Base-by-base conservation (phyloP, 2,329 filamentous ascomycete species). In the Botrytis cinerea region DNA sequence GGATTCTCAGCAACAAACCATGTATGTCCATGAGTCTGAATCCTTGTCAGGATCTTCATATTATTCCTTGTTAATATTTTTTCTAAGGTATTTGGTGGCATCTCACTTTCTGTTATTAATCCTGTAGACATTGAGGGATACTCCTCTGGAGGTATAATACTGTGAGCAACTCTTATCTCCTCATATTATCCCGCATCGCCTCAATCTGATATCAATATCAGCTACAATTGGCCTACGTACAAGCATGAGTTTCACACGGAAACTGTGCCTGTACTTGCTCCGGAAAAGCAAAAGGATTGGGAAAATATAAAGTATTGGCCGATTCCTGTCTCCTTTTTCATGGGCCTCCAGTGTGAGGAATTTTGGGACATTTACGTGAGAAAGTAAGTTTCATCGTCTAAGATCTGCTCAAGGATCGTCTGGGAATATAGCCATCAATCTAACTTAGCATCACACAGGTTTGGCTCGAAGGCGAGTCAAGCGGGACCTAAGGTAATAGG, bases 311-410 rank as follows among this genome's bases (percentile, higher is more conserved):
- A 22, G 28, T 54, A 43, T 28, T 57, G 43, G 28, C 64, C 48
- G 18, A 35, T 43, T 57, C 48, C 48, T 25, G 64, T 68, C 16
- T 68, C 64, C 22, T 68, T 43, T 32, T 68, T 68, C 3, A 57
- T 68, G 64, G 32, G 48, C 48, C 48, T 68, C 14, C 46, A 57
- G 51, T 68, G 16, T 54, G 46, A 38, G 54, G 64, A 68, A 12
- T 57, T 68, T 28, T 68, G 64, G 64, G 64, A 57, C 9, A 6
- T 68, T 57, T 43, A 68, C 25, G 48, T 68, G 35, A 54, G 64
- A 54, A 68, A 68, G 48, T 68, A 57, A 48, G 62, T 48, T 48
- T 48, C 7, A 38, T 64, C 3, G 0, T 46, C 10, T 64, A 18
- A 20, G 10, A 32, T 66, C n/a, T 8, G 20, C 32, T 8, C 12